Conservation (phyloP, 2,329 filamentous ascomycete genomes). For the Bipolaris victoriae region DNA sequence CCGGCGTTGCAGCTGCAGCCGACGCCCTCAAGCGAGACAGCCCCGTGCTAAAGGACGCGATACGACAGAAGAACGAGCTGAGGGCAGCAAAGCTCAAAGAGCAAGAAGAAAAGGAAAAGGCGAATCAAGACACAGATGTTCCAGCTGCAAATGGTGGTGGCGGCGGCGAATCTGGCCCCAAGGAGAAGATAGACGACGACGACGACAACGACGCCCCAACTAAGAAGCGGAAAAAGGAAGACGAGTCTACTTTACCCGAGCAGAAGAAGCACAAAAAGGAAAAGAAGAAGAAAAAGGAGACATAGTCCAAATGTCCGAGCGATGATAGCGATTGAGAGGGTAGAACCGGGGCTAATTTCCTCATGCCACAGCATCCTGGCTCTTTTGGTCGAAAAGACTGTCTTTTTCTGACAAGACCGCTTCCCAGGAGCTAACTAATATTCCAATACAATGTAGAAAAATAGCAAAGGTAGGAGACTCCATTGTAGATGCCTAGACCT, state of each 20-base stretch:
- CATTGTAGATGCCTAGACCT: neutral
- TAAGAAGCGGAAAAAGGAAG: constrained; percentile 19
- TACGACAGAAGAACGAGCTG: constrained; percentile 32
- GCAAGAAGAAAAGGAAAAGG: constrained; percentile 21
- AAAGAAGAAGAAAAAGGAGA: constrained; percentile 23
- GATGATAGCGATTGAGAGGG: constrained; percentile 3
- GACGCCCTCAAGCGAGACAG: constrained; percentile 61
- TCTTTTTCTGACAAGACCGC: neutral
- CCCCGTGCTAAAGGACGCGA: constrained; percentile 21
- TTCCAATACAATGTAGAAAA: neutral
- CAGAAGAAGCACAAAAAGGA: constrained; percentile 24
- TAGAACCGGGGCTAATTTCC: too few relatives aligned
- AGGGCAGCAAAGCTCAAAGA: constrained; percentile 21
- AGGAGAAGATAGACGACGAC: neutral
- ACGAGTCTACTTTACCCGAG: constrained; percentile 3
- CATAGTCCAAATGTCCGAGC: constrained; percentile 7
- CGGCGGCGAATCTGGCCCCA: constrained; percentile 32
- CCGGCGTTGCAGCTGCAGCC: constrained; percentile 69
- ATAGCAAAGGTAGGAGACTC: constrained; percentile 7
- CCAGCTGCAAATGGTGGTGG: neutral
- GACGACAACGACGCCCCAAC: neutral
- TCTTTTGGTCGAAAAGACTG: neutral
- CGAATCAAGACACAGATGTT: constrained; percentile 9
- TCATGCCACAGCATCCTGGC: neutral
- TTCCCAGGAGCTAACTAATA: neutral